A percentile compares a stretch with the other conserved stretches of the same genome.
These are phyloP conservation scores for Fusarium sp. DNA, from an alignment of 2,329 filamentous ascomycete species.

Conservation along the genomic window DNA sequence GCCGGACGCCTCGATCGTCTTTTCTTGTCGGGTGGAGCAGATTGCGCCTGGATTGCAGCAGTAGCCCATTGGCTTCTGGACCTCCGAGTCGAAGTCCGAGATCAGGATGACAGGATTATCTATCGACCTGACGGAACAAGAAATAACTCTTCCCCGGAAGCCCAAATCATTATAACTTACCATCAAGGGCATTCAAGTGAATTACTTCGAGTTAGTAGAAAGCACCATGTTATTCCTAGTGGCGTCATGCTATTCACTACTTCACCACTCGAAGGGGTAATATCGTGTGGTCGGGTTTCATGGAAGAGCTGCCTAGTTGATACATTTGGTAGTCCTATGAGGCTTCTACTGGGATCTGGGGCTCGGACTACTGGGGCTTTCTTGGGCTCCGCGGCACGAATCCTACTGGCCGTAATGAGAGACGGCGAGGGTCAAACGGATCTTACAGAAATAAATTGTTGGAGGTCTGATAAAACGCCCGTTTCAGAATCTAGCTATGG, in stretches of 20 bases:
- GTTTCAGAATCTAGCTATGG: too few relatives aligned
- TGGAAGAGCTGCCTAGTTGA: neutral
- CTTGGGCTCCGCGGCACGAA: accelerated
- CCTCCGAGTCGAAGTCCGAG: neutral
- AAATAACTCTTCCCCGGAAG: accelerated
- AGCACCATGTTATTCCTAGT: accelerated
- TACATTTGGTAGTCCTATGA: neutral
- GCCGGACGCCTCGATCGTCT: accelerated
- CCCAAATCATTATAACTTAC: accelerated
- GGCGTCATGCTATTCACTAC: too few relatives aligned
- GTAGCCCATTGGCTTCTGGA: neutral
- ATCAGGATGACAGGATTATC: accelerated
- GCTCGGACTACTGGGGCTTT: accelerated
- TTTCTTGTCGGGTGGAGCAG: accelerated
- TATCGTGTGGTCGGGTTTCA: too few relatives aligned
- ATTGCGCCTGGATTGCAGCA: neutral
- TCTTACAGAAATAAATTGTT: too few relatives aligned
- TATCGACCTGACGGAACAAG: accelerated
- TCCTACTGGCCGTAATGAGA: accelerated
- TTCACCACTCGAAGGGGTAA: too few relatives aligned
- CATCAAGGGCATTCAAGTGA: accelerated
- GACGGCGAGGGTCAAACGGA: too few relatives aligned
- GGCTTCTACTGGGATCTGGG: accelerated
- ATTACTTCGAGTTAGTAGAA: accelerated
- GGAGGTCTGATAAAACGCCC: too few relatives aligned